Evolutionary conservation across 768 basidiomycete genomes (phyloP).

Genomic region (Mycena venus): DNA sequence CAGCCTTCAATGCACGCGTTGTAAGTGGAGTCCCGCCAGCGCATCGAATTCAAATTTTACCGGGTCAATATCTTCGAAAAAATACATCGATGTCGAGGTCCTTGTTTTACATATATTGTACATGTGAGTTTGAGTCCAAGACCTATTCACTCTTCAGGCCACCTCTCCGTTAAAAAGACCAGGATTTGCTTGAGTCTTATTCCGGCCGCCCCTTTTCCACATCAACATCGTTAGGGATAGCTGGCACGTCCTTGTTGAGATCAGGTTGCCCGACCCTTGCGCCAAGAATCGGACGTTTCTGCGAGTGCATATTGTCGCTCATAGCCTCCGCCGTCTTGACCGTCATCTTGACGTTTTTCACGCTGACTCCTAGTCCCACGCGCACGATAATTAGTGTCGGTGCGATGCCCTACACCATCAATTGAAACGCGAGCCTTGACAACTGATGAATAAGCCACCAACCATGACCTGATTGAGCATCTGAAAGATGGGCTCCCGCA

Average conservation of each 20-base stretch:
- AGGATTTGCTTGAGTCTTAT: background rate
- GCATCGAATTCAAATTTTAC: too few relatives aligned
- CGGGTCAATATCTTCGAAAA: too few relatives aligned
- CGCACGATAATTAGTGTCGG: constrained; percentile 50
- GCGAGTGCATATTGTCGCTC: background rate
- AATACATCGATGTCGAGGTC: too few relatives aligned
- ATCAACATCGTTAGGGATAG: background rate
- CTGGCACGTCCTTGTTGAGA: background rate
- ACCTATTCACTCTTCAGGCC: too few relatives aligned
- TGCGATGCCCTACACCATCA: constrained; percentile 41
- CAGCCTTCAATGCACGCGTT: too few relatives aligned
- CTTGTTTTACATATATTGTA: too few relatives aligned
- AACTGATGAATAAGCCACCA: constrained; percentile 1
- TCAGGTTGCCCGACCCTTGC: background rate
- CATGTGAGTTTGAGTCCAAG: too few relatives aligned
- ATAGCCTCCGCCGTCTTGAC: background rate
- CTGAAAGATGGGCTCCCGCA: background rate
- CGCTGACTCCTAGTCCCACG: constrained; percentile 41
- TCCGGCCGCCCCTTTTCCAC: background rate
- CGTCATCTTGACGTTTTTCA: background rate
- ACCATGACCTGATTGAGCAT: constrained; percentile 37
- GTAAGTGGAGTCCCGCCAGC: too few relatives aligned
- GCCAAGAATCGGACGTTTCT: background rate
- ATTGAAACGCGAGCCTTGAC: background rate
- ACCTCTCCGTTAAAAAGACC: too few relatives aligned